These are phyloP conservation scores for Diaporthe longicolla DNA, from an alignment of 2,329 filamentous ascomycete species.

Conservation along the genomic window DNA sequence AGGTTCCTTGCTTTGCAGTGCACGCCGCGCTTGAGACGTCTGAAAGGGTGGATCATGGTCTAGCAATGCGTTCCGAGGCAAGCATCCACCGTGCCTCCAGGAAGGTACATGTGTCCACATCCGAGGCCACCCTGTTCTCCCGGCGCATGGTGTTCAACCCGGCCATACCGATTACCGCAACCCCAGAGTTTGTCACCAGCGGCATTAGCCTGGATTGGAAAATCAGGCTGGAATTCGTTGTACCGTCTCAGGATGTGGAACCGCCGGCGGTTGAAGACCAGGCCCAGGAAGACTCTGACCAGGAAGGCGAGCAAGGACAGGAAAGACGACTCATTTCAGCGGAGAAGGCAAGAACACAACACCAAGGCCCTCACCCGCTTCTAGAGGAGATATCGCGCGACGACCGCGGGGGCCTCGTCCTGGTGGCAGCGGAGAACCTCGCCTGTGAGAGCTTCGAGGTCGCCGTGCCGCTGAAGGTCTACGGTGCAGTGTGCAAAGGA, in stretches of 20 bases:
- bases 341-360: slow-evolving; percentile 32
- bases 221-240: slow-evolving; percentile 92
- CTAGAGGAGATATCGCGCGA: slow-evolving; percentile 85
- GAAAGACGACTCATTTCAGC: slow-evolving; percentile 47
- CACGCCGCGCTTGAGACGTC: slow-evolving; percentile 88
- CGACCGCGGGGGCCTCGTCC: slow-evolving; percentile 79
- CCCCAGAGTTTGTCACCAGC: slow-evolving; percentile 92
- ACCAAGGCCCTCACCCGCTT: slow-evolving; percentile 62
- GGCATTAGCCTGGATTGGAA: slow-evolving; percentile 92
- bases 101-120: slow-evolving; percentile 81
- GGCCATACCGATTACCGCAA: slow-evolving; percentile 85
- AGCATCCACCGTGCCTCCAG: slow-evolving; percentile 90
- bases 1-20: slow-evolving; percentile 88
- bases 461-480: slow-evolving; percentile 85
- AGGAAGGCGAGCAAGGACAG: slow-evolving; percentile 36
- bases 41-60: slow-evolving; percentile 83
- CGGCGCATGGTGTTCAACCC: slow-evolving; percentile 84
- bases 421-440: slow-evolving; percentile 83
- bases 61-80: slow-evolving; percentile 87
- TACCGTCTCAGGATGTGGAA: slow-evolving; percentile 66
- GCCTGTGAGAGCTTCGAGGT: slow-evolving; percentile 93
- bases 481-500: slow-evolving; percentile 73
- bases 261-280: slow-evolving; percentile 43
- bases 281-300: slow-evolving; percentile 46
- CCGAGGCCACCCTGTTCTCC: slow-evolving; percentile 87